phyloP scores from a whole-genome alignment of 2,329 filamentous ascomycete species.

The Tolypocladium tundrense region DNA sequence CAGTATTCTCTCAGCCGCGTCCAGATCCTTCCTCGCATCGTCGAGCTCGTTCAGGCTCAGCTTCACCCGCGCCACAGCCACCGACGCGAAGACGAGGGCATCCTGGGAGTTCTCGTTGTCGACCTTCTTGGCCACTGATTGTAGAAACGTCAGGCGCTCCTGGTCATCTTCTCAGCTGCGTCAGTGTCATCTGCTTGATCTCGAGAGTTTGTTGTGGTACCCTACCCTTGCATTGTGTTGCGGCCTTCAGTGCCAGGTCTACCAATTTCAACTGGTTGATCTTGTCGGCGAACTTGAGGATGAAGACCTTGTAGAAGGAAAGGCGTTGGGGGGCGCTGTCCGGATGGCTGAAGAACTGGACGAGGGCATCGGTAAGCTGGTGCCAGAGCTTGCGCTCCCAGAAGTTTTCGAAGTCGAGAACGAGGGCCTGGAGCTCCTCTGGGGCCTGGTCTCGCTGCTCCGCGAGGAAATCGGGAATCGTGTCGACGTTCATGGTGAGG shows the following conservation, averaged over 20 bases:
- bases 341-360: constrained; percentile 77
- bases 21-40: constrained; percentile 77
- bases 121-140: constrained; percentile 75
- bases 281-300: constrained; percentile 93
- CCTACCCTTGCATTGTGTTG: constrained; percentile 69
- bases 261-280: constrained; percentile 99
- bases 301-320: constrained; percentile 86
- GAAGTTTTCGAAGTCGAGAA: constrained; percentile 87
- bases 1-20: constrained; percentile 76
- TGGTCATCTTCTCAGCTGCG: constrained; percentile 57
- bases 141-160: constrained; percentile 77
- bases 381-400: constrained; percentile 99
- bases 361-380: constrained; percentile 82
- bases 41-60: constrained; percentile 69
- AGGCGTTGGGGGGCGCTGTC: constrained; percentile 77
- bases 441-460: constrained; percentile 83
- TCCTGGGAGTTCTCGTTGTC: constrained; percentile 90
- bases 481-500: constrained; percentile 65
- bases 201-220: not conserved
- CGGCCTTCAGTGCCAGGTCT: constrained; percentile 76
- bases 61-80: constrained; percentile 81
- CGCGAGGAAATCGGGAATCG: constrained; percentile 83
- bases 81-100: constrained; percentile 86
- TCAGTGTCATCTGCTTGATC: not conserved
- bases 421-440: constrained; percentile 76